Percentiles rank a stretch among this genome's conserved stretches.
Evolutionary conservation across 2,329 filamentous ascomycete genomes (phyloP).

Genomic region (Aspergillus fijiensis): DNA sequence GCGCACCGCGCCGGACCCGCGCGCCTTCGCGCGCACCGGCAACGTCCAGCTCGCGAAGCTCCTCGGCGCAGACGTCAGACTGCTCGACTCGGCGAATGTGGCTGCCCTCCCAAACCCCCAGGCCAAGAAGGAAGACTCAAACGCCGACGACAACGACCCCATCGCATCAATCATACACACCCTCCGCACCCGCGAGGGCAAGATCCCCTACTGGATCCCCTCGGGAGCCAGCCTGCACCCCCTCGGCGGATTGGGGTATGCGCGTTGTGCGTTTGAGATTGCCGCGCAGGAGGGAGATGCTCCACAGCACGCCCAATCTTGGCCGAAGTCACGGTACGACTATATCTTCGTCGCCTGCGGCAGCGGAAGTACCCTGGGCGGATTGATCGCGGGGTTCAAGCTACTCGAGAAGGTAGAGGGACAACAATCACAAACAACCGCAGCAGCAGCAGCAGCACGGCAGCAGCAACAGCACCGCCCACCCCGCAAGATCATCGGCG

Average conservation of each 20-base stretch:
- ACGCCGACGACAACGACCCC: neutral
- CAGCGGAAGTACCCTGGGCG: slow-evolving; percentile 37
- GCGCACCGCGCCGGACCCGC: slow-evolving; percentile 16
- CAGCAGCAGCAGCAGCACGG: no score
- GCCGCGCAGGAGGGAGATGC: slow-evolving; percentile 27
- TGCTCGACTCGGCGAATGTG: slow-evolving; percentile 37
- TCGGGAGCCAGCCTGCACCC: slow-evolving; percentile 36
- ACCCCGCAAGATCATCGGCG: slow-evolving; percentile 29
- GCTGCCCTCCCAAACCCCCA: neutral
- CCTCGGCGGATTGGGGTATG: slow-evolving; percentile 36
- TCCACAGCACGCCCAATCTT: neutral
- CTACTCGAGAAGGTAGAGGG: slow-evolving; percentile 26
- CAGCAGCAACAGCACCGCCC: neutral
- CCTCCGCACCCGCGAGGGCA: slow-evolving; percentile 7
- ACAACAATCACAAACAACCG: neutral
- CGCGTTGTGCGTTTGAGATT: slow-evolving; percentile 35
- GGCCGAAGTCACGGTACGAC: neutral
- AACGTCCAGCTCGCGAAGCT: slow-evolving; percentile 33
- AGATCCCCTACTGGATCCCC: slow-evolving; percentile 36
- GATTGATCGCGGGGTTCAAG: slow-evolving; percentile 37
- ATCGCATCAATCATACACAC: neutral
- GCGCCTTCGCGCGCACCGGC: slow-evolving; percentile 23
- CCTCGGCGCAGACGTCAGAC: slow-evolving; percentile 46
- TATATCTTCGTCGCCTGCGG: slow-evolving; percentile 39
- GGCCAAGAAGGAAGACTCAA: no score